phyloP scores from a whole-genome alignment of 202 grass and related monocot species.

The Carex sylvatica region DNA sequence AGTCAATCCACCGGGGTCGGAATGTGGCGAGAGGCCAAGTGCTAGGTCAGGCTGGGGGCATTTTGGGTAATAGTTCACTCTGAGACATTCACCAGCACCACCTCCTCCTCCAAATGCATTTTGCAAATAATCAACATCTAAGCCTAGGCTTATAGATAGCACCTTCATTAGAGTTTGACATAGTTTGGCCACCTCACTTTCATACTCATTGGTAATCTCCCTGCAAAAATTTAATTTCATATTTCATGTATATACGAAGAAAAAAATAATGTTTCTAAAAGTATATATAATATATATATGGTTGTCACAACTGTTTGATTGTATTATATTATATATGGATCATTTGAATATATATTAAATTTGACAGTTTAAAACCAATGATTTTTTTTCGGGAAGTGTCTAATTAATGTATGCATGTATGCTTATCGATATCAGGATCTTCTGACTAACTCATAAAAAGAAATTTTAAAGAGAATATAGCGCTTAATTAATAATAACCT shows the following conservation, averaged over 20 bases:
- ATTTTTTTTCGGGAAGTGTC: background rate
- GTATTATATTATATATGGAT: background rate
- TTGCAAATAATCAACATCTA: conserved; percentile 50
- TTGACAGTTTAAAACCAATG: background rate
- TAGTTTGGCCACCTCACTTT: conserved; percentile 42
- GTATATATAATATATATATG: conserved; percentile 1
- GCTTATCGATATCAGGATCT: too few species aligned
- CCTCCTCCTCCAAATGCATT: conserved; percentile 52
- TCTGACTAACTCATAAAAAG: background rate
- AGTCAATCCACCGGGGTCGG: conserved; percentile 75
- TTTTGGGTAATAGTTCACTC: conserved; percentile 93
- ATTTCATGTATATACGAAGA: background rate
- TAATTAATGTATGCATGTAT: background rate
- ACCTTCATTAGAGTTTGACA: conserved; percentile 59
- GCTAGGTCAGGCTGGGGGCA: conserved; percentile 95
- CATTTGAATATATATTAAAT: background rate
- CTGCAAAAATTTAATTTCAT: conserved; percentile 12
- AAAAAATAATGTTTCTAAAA: too few species aligned
- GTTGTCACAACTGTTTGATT: background rate
- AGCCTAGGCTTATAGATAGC: conserved; percentile 66
- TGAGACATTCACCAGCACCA: conserved; percentile 47
- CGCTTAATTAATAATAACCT: background rate
- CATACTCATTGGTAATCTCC: conserved; percentile 67
- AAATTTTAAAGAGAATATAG: background rate
- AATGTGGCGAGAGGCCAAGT: conserved; percentile 88